Percentiles rank a stretch among this genome's conserved stretches.
Evolutionary conservation across 768 basidiomycete genomes (phyloP).

Genomic region (Dacryopinax spathularia): DNA sequence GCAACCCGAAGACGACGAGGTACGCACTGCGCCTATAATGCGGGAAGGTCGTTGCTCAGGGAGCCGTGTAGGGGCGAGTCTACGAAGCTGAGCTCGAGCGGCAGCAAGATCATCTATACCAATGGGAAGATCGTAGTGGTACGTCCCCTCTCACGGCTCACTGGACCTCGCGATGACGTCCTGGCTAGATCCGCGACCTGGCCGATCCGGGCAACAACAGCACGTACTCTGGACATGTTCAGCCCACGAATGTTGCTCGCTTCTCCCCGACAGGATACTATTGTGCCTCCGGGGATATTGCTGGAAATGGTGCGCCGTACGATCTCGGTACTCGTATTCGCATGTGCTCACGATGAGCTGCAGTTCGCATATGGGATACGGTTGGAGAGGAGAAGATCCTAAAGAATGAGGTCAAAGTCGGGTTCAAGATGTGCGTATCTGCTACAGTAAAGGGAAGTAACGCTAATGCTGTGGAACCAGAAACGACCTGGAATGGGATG

Average conservation of each 20-base stretch:
- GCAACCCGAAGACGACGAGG: slow-evolving; percentile 48
- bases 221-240: slow-evolving; percentile 65
- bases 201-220: slow-evolving; percentile 50
- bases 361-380: slow-evolving; percentile 87
- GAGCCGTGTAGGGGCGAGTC: slow-evolving; percentile 35
- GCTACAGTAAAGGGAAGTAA: background rate
- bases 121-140: slow-evolving; percentile 79
- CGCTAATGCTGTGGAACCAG: slow-evolving; percentile 28
- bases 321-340: background rate
- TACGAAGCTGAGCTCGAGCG: slow-evolving; percentile 58
- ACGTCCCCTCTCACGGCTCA: slow-evolving; percentile 23
- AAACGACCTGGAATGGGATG: slow-evolving; percentile 93
- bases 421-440: slow-evolving; percentile 50
- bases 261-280: slow-evolving; percentile 91
- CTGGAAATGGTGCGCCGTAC: slow-evolving; percentile 51
- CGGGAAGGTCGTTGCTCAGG: background rate
- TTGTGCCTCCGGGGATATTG: slow-evolving; percentile 76
- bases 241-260: slow-evolving; percentile 75
- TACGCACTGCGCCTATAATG: background rate
- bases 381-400: slow-evolving; percentile 70
- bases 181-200: slow-evolving; percentile 60
- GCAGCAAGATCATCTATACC: slow-evolving; percentile 66
- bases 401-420: slow-evolving; percentile 65
- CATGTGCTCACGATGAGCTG: background rate
- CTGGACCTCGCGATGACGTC: background rate